phyloP scores from a whole-genome alignment of 2,329 filamentous ascomycete species.

The Podosphaera fusca region DNA sequence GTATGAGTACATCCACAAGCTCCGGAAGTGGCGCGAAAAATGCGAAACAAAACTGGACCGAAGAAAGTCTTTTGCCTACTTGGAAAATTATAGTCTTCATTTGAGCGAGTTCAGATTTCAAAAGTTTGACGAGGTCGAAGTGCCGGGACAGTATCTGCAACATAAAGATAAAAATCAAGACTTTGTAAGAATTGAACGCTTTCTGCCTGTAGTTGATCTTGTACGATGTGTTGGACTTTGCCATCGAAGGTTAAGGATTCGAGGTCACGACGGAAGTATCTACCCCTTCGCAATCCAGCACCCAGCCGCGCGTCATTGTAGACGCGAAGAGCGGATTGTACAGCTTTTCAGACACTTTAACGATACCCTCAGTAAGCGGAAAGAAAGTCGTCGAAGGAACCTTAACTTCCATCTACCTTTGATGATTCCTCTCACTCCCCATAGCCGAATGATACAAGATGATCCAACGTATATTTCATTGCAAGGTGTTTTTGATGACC shows the following conservation, averaged over 20 bases:
- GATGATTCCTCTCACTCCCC: slow-evolving; percentile 85
- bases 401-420: slow-evolving; percentile 88
- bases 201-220: slow-evolving; percentile 83
- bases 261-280: slow-evolving; percentile 91
- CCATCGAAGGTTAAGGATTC: slow-evolving; percentile 81
- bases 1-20: slow-evolving; percentile 94
- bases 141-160: slow-evolving; percentile 88
- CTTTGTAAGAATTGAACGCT: slow-evolving; percentile 91
- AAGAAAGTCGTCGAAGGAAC: slow-evolving; percentile 82
- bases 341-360: slow-evolving; percentile 97
- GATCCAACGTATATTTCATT: slow-evolving; percentile 84
- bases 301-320: slow-evolving; percentile 74
- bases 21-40: slow-evolving; percentile 87
- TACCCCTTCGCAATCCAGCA: slow-evolving; percentile 94
- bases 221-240: slow-evolving; percentile 79
- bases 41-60: slow-evolving; percentile 95
- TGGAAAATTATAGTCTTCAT: slow-evolving; percentile 74
- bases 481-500: slow-evolving; percentile 89
- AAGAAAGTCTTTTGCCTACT: slow-evolving; percentile 22
- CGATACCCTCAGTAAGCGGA: slow-evolving; percentile 70
- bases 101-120: slow-evolving; percentile 92
- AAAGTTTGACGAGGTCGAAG: slow-evolving; percentile 95
- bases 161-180: slow-evolving; percentile 99
- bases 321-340: slow-evolving; percentile 80
- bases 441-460: slow-evolving; percentile 88